Base-by-base conservation (phyloP, 208 protist species). In the Acanthamoeba triangularis region DNA sequence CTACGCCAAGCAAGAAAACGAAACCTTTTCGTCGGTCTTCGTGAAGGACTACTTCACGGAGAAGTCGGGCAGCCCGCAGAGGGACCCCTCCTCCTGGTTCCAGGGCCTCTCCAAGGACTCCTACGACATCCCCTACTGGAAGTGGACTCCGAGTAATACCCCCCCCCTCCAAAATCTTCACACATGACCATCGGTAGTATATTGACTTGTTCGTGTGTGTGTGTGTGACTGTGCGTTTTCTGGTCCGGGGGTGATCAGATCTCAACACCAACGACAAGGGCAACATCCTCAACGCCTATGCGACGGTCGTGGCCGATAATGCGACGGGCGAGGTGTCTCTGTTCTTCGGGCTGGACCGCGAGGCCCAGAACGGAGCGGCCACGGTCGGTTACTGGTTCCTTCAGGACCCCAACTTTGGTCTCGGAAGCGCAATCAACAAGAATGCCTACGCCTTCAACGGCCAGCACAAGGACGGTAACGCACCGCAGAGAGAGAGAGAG, bases 281-380 rank as follows among this genome's bases (percentile, higher is more conserved):
- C 67, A 76, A 76, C 67, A 76, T 76, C 28, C 67, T 76, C 67
- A 76, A 76, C 67, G 67, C 67, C 67, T 76, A 76, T n/a, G 67
- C 67, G 23, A n/a, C 67, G 67, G 33, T 76, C 67, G n/a, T 76
- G 67, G 8, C 30, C 67, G n/a, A 76, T 13, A n/a, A 76, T 16
- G 5, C 30, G 13, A 33, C 67, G 2, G 33, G 67, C 7, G 23
- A 20, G 25, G 67, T 76, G 16, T 76, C 67, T 2, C 16, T 76
- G 25, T 76, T 33, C 67, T 76, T 76, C n/a, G 67, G 67, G 16
- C 67, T 76, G 13, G 67, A 76, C 67, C 67, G 67, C 33, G 67
- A 76, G n/a, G 67, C 67, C 30, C 67, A 76, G 67, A 76, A 76
- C 30, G 67, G 67, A 1, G 25, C 16, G n/a, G 67, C 67, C 67